These are phyloP conservation scores for Cerioporus squamosus DNA, from an alignment of 1,284 basidiomycete genomes.

Conservation along the genomic window DNA sequence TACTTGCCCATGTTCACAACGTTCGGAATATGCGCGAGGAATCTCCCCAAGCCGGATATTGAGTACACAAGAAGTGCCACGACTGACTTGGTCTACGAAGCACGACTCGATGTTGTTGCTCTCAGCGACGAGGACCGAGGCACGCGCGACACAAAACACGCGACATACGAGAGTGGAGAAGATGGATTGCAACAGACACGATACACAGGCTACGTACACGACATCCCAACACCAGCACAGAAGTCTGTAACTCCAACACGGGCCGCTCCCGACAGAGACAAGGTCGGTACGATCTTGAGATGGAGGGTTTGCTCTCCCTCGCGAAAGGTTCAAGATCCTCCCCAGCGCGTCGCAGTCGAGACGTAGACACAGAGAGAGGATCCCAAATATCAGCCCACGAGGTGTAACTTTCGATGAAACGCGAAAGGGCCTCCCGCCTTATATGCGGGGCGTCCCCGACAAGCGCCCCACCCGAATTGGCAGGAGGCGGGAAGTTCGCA, in stretches of 20 bases:
- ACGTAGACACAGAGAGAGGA: conserved; percentile 36
- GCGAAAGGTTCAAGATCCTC: conserved; percentile 54
- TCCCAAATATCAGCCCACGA: conserved; percentile 73
- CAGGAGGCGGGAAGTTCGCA: conserved; percentile 14
- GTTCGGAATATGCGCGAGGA: too few relatives aligned
- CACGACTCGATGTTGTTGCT: too few relatives aligned
- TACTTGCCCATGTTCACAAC: too few relatives aligned
- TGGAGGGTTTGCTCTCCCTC: conserved; percentile 53
- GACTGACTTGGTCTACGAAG: too few relatives aligned
- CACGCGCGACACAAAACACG: too few relatives aligned
- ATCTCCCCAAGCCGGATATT: too few relatives aligned
- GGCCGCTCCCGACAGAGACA: conserved; percentile 49
- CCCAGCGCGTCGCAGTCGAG: conserved; percentile 25
- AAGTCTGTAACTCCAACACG: conserved; percentile 56
- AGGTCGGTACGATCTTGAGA: conserved; percentile 50
- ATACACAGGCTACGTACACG: conserved; percentile 5
- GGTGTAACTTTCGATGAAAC: conserved; percentile 67
- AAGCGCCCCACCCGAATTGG: too few relatives aligned
- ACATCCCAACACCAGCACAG: not conserved
- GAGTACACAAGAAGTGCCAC: too few relatives aligned
- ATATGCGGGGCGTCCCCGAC: conserved; percentile 2
- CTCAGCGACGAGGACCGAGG: too few relatives aligned
- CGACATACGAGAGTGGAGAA: not conserved
- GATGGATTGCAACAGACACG: not conserved
- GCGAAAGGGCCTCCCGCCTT: not conserved